Base-by-base conservation (phyloP, 1,139 yeast species). In the Candida tropicalis region DNA sequence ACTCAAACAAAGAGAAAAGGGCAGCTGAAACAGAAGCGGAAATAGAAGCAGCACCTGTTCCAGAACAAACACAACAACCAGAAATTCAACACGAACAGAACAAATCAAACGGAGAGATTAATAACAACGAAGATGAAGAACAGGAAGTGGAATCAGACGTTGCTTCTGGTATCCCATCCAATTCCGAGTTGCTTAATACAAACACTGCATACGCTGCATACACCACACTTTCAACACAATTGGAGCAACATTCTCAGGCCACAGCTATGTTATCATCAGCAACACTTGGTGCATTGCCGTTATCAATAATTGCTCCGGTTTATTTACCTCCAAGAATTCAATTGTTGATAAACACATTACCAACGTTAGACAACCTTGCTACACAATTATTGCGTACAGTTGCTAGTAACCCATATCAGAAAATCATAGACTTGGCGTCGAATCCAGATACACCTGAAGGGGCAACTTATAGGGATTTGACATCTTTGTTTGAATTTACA, bases 401-500 rank as follows among this genome's bases (percentile, higher is more conserved):
- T 28, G 87, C 88, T 2, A 73, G 76, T 29, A 84, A 84, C 0
- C 84, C 90, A 0, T 86, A 85, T 56, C 89, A 86, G 53, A 86
- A 82, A 44, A 82, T 87, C 17, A 71, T 87, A 52, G 84, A 83
- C 38, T 68, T 85, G 40, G 88, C 88, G 0, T 81, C 90, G 11
- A 84, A 81, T 52, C 82, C 87, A 5, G 90, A 84, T 36, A 77
- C 86, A 8, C 80, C 81, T 1, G 82, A 87, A 13, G 90, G 90
- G 2, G 86, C 86, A 33, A 82, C 90, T 0, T 89, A 82, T 57
- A 75, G 84, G 42, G 85, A 84, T 48, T 68, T 90, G 52, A 79
- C 87, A 15, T 83, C 85, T 33, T 66, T 88, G 34, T 89, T 89
- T 58, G 91, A 86, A 56, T 87, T 86, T 49, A 80, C 87, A 2